A percentile compares a stretch with the other conserved stretches of the same genome.
Evolutionary conservation across 2,329 filamentous ascomycete species (phyloP).

Genomic region (Cordyceps javanica): DNA sequence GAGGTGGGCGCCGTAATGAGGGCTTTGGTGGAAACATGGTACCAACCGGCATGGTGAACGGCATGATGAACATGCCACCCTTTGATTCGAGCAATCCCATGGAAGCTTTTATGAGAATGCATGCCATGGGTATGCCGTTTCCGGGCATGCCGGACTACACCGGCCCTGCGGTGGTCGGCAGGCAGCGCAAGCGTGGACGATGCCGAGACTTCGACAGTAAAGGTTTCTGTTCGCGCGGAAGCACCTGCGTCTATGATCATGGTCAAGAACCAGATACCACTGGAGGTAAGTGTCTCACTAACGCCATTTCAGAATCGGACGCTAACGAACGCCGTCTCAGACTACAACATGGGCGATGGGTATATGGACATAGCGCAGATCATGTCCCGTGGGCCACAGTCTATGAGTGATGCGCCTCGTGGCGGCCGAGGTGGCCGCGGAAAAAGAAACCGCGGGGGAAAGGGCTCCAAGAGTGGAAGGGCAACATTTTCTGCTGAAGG

Average conservation of each 20-base stretch:
- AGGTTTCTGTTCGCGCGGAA: conserved; percentile 64
- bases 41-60: conserved; percentile 1
- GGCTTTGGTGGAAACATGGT: conserved; percentile 15
- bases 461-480: conserved; percentile 30
- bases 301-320: neutral
- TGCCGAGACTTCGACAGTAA: conserved; percentile 69
- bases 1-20: conserved; percentile 37
- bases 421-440: neutral
- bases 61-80: conserved; percentile 29
- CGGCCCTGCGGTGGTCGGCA: conserved; percentile 19
- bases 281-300: neutral
- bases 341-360: neutral
- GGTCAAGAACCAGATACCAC: conserved; percentile 42
- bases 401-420: neutral
- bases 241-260: conserved; percentile 64
- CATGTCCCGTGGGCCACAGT: neutral
- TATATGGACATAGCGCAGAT: conserved; percentile 5
- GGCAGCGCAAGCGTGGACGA: conserved; percentile 37
- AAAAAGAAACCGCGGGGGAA: conserved; percentile 28
- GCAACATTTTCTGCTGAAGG: conserved; percentile 60
- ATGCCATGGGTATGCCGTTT: conserved; percentile 45
- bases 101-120: conserved; percentile 55
- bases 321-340: neutral
- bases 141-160: conserved; percentile 35
- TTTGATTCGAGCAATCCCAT: conserved; percentile 57